phyloP scores from a whole-genome alignment of 2,329 filamentous ascomycete species.

The Talaromyces atroroseus region DNA sequence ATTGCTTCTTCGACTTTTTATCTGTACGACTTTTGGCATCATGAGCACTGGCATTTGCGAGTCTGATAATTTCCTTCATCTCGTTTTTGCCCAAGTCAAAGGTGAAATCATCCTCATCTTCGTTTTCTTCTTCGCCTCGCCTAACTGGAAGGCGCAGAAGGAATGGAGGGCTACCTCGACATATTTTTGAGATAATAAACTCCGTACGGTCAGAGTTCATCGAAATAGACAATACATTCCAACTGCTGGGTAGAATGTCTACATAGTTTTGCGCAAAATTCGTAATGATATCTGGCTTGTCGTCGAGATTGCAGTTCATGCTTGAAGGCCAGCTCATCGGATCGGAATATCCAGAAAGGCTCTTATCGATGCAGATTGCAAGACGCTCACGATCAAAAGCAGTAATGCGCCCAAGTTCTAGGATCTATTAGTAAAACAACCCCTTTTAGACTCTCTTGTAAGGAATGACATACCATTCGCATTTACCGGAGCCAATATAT shows the following conservation, averaged over 20 bases:
- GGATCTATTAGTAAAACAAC: not conserved
- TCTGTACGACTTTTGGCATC: constrained; percentile 63
- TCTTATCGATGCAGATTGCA: constrained; percentile 42
- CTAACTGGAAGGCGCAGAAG: constrained; percentile 80
- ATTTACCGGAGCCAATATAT: constrained; percentile 30
- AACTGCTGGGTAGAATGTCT: constrained; percentile 73
- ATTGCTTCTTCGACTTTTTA: constrained; percentile 70
- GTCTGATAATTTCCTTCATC: constrained; percentile 72
- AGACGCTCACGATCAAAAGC: constrained; percentile 37
- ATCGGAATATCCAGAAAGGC: constrained; percentile 39
- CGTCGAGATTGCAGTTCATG: constrained; percentile 15
- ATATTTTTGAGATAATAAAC: constrained; percentile 81
- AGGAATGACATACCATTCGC: constrained; percentile 35
- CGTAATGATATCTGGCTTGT: constrained; percentile 43
- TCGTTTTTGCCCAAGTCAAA: constrained; percentile 76
- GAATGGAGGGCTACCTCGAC: constrained; percentile 70
- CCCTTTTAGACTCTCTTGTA: not conserved
- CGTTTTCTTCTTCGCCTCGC: constrained; percentile 67
- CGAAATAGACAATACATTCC: constrained; percentile 81
- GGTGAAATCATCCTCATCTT: constrained; percentile 75
- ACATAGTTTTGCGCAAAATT: constrained; percentile 75
- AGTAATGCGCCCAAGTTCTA: constrained; percentile 38
- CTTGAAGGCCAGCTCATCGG: constrained; percentile 46
- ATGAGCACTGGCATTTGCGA: constrained; percentile 80
- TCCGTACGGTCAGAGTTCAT: constrained; percentile 78